Conservation (phyloP, 768 basidiomycete species). For the Dioszegia hungarica region DNA sequence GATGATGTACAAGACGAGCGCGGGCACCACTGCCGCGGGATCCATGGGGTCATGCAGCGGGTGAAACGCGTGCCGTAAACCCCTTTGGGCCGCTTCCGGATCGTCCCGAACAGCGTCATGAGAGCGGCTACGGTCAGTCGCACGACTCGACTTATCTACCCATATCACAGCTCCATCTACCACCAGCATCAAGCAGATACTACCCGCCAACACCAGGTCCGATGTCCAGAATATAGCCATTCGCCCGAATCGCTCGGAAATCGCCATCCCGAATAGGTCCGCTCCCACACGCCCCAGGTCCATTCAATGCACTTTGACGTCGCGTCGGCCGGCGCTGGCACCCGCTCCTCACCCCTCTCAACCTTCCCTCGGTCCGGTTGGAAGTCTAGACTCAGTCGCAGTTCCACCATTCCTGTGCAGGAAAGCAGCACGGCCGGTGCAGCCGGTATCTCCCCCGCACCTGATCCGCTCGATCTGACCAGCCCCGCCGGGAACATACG, state of each 20-base stretch:
- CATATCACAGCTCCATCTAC: too few species aligned
- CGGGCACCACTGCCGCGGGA: too few species aligned
- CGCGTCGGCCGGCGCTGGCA: not conserved
- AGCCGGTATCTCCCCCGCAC: not conserved
- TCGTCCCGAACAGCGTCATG: too few species aligned
- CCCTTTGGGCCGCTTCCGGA: too few species aligned
- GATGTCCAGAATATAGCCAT: not conserved
- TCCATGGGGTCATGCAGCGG: too few species aligned
- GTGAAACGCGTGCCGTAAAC: too few species aligned
- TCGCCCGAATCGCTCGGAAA: not conserved
- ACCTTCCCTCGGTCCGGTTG: not conserved
- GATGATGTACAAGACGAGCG: too few species aligned
- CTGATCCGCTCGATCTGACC: not conserved
- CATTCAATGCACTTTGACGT: constrained; percentile 1
- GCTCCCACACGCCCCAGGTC: not conserved
- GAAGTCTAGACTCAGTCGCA: too few species aligned
- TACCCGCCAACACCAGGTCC: too few species aligned
- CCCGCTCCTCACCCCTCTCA: not conserved
- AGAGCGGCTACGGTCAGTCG: too few species aligned
- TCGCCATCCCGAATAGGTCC: not conserved
- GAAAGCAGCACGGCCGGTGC: not conserved
- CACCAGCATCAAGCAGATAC: too few species aligned
- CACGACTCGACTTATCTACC: too few species aligned
- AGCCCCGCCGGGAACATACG: not conserved
- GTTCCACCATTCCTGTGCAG: not conserved